Base-by-base conservation (phyloP, 2,329 filamentous ascomycete species). In the Microascus cirrosus region DNA sequence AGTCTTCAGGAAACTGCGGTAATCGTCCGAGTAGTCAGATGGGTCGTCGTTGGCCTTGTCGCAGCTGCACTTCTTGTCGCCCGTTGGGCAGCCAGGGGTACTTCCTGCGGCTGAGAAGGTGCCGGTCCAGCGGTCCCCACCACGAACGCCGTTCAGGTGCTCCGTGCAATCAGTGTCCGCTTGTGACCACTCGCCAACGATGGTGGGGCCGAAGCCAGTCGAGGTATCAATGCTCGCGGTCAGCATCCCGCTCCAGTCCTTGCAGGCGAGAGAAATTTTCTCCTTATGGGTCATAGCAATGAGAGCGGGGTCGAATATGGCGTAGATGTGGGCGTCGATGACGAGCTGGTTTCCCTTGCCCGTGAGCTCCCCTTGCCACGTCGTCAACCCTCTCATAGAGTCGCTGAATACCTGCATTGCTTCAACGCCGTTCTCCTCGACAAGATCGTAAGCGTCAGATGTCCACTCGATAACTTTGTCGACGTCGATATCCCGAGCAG, bases 281-380 rank as follows among this genome's bases (percentile, higher is more conserved):
- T 86, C 80, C 58, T 85, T 79, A 74, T 97, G 94, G 58, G 86
- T 86, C 67, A 87, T 86, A 54, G 83, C 81, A 67, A 99, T 87
- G 71, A 95, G 90, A 63, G 87, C 85, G 45, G 83, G 83, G 77
- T 99, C 96, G 80, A 99, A 99, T 71, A 96, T 96, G 67, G 95
- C 90, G 71, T 99, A 99, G 71, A 97, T 93, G 73, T 99, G 94
- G 42, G 95, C 94, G 72, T 99, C 94, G n/a, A 99, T 83, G 20
- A 95, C 82, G 62, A 97, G 77, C 1, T 48, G 42, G 62, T 85
- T 81, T 53, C 86, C 78, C 67, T 88, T 81, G 24, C 80, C 78
- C 63, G 87, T 82, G 63, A 97, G 81, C 69, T 88, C 80, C 48
- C 89, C 90, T 69, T 96, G 85, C 94, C 94, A 99, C 67, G 95